phyloP scores from a whole-genome alignment of 495 filamentous ascomycete genomes.

The Apodospora peruviana region DNA sequence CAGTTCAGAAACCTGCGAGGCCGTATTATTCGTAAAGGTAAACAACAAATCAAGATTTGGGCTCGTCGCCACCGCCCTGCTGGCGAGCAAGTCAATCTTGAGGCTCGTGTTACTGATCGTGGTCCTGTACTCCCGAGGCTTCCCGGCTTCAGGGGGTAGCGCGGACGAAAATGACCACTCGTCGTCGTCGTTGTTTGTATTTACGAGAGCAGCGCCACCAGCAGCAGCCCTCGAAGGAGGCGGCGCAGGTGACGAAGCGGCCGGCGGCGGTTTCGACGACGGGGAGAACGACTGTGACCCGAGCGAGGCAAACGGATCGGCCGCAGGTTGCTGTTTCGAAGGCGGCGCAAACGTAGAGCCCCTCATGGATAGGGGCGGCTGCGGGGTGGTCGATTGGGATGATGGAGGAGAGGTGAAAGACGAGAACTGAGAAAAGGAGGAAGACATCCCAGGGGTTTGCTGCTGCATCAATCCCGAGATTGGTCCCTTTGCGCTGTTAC shows the following conservation, averaged over 20 bases:
- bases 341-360: constrained; percentile 36
- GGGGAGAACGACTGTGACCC: constrained; percentile 39
- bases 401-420: constrained; percentile 39
- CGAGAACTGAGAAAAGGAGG: constrained; percentile 58
- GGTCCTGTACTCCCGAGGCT: constrained; percentile 40
- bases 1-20: constrained; percentile 65
- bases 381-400: constrained; percentile 43
- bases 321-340: constrained; percentile 33
- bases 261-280: constrained; percentile 25
- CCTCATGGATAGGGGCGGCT: constrained; percentile 24
- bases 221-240: neutral
- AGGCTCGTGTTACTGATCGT: constrained; percentile 44
- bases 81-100: constrained; percentile 47
- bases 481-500: constrained; percentile 45
- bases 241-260: constrained; percentile 18
- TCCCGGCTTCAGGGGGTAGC: constrained; percentile 56
- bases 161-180: constrained; percentile 95
- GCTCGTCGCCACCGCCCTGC: constrained; percentile 37
- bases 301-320: constrained; percentile 69
- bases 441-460: constrained; percentile 25
- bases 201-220: constrained; percentile 23
- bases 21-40: constrained; percentile 72
- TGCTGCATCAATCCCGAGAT: constrained; percentile 32
- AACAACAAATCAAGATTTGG: constrained; percentile 58
- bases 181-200: constrained; percentile 58